Evolutionary conservation across 306 rosid species (phyloP).

Genomic region (Quercus agrifolia): DNA sequence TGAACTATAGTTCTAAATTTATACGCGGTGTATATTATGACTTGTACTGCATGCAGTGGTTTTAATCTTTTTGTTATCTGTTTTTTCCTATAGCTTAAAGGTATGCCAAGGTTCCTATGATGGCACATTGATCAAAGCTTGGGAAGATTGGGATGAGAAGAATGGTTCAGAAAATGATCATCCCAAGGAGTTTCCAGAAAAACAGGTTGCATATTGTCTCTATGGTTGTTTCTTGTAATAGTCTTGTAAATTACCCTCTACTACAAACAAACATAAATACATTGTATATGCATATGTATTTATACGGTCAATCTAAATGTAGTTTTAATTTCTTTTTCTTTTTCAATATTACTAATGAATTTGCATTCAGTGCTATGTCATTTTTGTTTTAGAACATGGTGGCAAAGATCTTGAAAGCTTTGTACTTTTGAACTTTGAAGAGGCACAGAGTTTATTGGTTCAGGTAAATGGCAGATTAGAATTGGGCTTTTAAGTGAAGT

Average conservation of each 20-base stretch:
- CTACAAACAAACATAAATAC: neutral
- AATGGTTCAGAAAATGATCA: slow-evolving; percentile 83
- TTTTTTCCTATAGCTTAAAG: slow-evolving; percentile 45
- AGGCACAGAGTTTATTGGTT: slow-evolving; percentile 66
- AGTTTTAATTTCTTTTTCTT: neutral
- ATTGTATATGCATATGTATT: neutral
- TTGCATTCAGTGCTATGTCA: slow-evolving; percentile 56
- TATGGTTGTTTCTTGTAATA: slow-evolving; percentile 1
- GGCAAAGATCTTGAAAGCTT: slow-evolving; percentile 94
- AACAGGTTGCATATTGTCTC: slow-evolving; percentile 58
- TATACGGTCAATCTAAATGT: neutral
- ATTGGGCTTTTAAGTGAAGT: slow-evolving; percentile 10
- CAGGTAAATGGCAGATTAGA: slow-evolving; percentile 51
- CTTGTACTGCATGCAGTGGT: neutral
- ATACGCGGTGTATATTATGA: neutral
- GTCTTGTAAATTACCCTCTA: neutral
- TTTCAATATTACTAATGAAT: slow-evolving; percentile 23
- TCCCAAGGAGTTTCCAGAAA: slow-evolving; percentile 72
- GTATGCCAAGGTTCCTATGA: slow-evolving; percentile 90
- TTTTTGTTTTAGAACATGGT: slow-evolving; percentile 75
- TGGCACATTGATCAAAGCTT: slow-evolving; percentile 54
- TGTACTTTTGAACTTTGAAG: slow-evolving; percentile 66
- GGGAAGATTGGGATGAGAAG: slow-evolving; percentile 81
- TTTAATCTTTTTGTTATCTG: slow-evolving; percentile 26
- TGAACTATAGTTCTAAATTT: neutral